Evolutionary conservation across 2,329 filamentous ascomycete species (phyloP).

Genomic region (Aspergillus caelatus): DNA sequence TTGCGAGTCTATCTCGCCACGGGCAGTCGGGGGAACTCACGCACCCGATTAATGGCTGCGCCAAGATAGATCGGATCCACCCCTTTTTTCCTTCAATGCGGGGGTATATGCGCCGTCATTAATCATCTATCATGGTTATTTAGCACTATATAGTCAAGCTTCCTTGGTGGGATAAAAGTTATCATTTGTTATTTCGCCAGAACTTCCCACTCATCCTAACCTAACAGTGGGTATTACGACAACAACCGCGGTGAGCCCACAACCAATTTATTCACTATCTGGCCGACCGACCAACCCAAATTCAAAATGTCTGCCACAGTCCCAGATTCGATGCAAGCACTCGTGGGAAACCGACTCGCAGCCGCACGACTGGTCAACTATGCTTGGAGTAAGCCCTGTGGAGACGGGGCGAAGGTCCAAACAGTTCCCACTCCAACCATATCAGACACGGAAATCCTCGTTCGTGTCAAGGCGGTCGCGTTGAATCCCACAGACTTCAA

Average conservation of each 20-base stretch:
- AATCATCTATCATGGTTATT: not conserved
- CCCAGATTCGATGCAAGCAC: not conserved
- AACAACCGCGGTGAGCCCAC: not conserved
- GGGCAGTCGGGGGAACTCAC: not conserved
- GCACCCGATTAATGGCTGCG: not conserved
- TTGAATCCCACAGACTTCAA: conserved; percentile 62
- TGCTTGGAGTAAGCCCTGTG: not conserved
- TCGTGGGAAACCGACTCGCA: not conserved
- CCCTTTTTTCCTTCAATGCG: not conserved
- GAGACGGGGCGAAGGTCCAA: not conserved
- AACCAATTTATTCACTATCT: not conserved
- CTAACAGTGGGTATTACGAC: not conserved
- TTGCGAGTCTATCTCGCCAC: not conserved
- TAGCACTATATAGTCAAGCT: not conserved
- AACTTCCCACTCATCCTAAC: not conserved
- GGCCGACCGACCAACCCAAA: not conserved
- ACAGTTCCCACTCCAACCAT: not conserved
- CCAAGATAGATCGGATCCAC: not conserved
- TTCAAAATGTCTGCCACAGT: not conserved
- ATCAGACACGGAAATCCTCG: not conserved
- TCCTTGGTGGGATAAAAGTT: not conserved
- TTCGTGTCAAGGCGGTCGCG: conserved; percentile 47
- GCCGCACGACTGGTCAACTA: not conserved
- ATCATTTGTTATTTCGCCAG: not conserved
- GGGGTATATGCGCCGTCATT: not conserved